Conservation (phyloP, 306 rosid species). For the Malus asiatica region DNA sequence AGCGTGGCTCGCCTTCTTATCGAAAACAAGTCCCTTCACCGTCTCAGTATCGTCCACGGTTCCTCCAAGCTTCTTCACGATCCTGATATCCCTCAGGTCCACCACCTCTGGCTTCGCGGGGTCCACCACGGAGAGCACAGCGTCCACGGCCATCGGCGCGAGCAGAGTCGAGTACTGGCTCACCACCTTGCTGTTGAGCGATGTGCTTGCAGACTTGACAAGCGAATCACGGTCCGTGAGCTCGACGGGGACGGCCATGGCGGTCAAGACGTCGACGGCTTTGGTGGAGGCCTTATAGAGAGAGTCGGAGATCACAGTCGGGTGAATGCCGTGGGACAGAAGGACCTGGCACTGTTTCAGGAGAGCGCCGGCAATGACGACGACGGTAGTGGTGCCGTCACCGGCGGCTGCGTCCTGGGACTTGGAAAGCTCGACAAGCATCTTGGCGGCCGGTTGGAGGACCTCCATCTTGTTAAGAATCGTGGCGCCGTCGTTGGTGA, state of each 20-base stretch:
- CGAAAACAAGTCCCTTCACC: conserved; percentile 78
- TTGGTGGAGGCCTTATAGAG: conserved; percentile 71
- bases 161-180: conserved; percentile 87
- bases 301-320: conserved; percentile 77
- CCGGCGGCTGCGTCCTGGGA: conserved; percentile 95
- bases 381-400: conserved; percentile 94
- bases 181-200: conserved; percentile 92
- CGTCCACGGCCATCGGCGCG: conserved; percentile 90
- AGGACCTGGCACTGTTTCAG: conserved; percentile 64
- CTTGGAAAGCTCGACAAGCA: conserved; percentile 95
- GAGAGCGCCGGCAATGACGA: conserved; percentile 78
- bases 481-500: conserved; percentile 98
- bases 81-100: conserved; percentile 80
- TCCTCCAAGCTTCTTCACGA: conserved; percentile 93
- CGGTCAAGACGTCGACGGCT: conserved; percentile 74
- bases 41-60: conserved; percentile 81
- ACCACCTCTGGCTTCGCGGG: conserved; percentile 59
- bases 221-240: conserved; percentile 81
- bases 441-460: conserved; percentile 93
- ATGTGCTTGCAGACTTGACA: conserved; percentile 76
- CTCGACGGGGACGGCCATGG: conserved; percentile 94
- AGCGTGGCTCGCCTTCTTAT: conserved; percentile 90
- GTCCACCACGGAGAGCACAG: conserved; percentile 71
- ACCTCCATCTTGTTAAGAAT: conserved; percentile 97
- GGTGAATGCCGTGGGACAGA: conserved; percentile 78